Percentiles rank a stretch among this genome's conserved stretches.
Conservation (phyloP, 495 filamentous ascomycete genomes). For the Aspergillus biplanus region DNA sequence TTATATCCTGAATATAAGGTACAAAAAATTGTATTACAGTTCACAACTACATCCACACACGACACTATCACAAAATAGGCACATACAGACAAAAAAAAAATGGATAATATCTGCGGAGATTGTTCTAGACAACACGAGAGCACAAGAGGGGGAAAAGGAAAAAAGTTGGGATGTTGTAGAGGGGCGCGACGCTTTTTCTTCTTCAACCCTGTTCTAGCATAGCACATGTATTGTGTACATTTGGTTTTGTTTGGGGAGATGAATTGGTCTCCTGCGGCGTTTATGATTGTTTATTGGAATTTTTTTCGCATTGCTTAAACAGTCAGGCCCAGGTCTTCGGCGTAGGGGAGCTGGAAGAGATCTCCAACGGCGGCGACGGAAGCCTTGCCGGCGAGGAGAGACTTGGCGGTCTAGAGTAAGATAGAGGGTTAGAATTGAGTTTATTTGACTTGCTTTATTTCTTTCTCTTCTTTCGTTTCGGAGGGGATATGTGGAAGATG, state of each 20-base stretch:
- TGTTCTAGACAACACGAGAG: constrained; percentile 15
- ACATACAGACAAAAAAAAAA: constrained; percentile 37
- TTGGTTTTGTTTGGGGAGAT: constrained; percentile 9
- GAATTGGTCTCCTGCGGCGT: not conserved
- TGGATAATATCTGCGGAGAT: constrained; percentile 27
- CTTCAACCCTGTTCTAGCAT: constrained; percentile 41
- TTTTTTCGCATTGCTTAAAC: constrained; percentile 61
- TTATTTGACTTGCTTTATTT: no score
- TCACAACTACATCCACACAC: constrained; percentile 50
- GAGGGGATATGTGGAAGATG: not conserved
- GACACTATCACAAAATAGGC: constrained; percentile 38
- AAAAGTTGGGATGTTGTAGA: constrained; percentile 5
- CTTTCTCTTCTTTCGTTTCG: not conserved
- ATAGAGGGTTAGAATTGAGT: not conserved
- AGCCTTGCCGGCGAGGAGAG: constrained; percentile 84
- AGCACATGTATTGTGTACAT: constrained; percentile 53
- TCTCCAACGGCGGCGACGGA: constrained; percentile 88
- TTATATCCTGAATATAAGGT: constrained; percentile 31
- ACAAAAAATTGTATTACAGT: constrained; percentile 51
- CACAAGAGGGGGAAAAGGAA: constrained; percentile 3
- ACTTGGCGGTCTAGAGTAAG: constrained; percentile 70
- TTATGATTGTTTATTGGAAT: not conserved
- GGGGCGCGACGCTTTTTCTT: constrained; percentile 32
- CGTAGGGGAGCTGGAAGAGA: constrained; percentile 84
- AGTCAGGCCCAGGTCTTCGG: constrained; percentile 89